Base-by-base conservation (phyloP, 1,284 basidiomycete species). In the Exsudoporus floridanus region DNA sequence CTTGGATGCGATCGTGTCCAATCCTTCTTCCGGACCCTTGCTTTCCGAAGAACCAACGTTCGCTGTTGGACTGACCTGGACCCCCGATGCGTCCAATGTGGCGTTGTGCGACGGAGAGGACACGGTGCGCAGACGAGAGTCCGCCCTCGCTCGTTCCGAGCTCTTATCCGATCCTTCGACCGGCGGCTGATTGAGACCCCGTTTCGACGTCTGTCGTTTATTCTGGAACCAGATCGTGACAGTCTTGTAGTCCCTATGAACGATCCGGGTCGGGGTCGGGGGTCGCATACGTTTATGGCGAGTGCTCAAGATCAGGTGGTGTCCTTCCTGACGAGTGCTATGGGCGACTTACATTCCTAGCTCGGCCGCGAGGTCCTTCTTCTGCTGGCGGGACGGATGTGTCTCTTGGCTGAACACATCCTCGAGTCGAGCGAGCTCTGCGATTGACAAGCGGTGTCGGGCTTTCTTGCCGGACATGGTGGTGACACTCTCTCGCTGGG, bases 211-310 rank as follows among this genome's bases (percentile, higher is more conserved):
- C 54, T 79, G 74, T 9, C 77, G 76, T 61, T 73, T 78, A 59
- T 79, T 79, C 65, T 79, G 77, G 58, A 78, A 79, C 77, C 77
- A 79, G 36, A 79, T 74, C 49, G 74, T 78, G 54, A 79, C 62
- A 9, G 77, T 74, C 65, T 78, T 79, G 60, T 77, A 61, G 46
- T 77, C 74, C 67, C 53, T 56, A 21, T 28, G 7, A 25, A n/a
- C 43, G 16, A 31, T 14, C 43, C 28, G 28, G n/a, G n/a, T n/a
- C n/a, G n/a, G n/a, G n/a, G n/a, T n/a, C 23, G 23, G 23, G 13
- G 8, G 5, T 44, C 8, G 37, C 21, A 16, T 3, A 4, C 21
- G 12, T 9, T 4, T 5, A 10, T n/a, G 23, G 5, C 23, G 25
- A 23, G 28, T 3, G 23, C 18, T 18, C 36, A 16, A 19, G 41